Evolutionary conservation across 2,329 filamentous ascomycete species (phyloP).

Genomic region (Ceratocystiopsis sp.): DNA sequence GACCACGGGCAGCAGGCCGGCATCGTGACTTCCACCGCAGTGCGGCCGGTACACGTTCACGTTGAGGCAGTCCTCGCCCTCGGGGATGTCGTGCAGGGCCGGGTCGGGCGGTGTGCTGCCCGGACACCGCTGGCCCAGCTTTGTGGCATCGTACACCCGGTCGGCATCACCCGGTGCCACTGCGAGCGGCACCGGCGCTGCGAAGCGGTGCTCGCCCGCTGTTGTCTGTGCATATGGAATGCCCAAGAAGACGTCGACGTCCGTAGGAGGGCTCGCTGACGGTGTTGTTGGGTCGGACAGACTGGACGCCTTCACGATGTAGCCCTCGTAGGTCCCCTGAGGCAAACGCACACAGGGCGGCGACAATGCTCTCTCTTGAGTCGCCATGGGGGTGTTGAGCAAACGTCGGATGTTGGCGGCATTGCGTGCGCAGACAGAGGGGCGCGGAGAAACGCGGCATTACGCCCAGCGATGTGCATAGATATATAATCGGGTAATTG

Average conservation of each 20-base stretch:
- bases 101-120: conserved; percentile 4
- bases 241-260: conserved; percentile 30
- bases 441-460: neutral
- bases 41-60: conserved; percentile 28
- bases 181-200: conserved; percentile 19
- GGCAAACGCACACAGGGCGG: conserved; percentile 14
- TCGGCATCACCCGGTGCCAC: neutral
- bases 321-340: conserved; percentile 25
- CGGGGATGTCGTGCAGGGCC: conserved; percentile 5
- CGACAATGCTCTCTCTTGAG: neutral
- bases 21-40: neutral
- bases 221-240: conserved; percentile 31
- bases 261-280: neutral
- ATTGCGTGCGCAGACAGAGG: neutral
- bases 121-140: conserved; percentile 6
- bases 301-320: neutral
- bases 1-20: conserved; percentile 26
- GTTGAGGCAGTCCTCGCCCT: conserved; percentile 34
- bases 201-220: conserved; percentile 27
- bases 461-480: too few species aligned
- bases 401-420: too few species aligned
- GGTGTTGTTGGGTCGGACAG: too few species aligned
- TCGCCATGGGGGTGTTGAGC: too few species aligned
- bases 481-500: too few species aligned
- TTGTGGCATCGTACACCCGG: neutral